These are phyloP conservation scores for Nadsonia fulvescens DNA, from an alignment of 805 yeast genomes.

Conservation along the genomic window DNA sequence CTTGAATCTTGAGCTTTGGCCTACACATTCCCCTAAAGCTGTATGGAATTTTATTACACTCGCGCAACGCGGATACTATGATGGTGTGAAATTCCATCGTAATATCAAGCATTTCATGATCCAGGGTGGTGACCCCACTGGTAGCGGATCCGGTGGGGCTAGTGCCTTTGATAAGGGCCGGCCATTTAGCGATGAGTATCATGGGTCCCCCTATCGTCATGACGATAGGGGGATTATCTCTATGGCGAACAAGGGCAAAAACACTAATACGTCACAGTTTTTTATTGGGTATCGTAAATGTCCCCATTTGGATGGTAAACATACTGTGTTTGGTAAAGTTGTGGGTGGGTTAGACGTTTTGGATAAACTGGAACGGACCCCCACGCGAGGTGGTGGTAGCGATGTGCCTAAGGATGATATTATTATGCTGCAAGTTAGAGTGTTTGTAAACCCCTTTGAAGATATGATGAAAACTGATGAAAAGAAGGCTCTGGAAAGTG, in stretches of 20 bases:
- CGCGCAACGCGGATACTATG: conserved; percentile 17
- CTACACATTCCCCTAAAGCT: conserved; percentile 14
- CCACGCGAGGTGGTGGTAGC: conserved; percentile 20
- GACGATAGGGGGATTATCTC: conserved; percentile 65
- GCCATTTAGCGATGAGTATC: conserved; percentile 16
- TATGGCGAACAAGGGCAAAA: conserved; percentile 89
- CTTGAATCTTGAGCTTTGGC: conserved; percentile 11
- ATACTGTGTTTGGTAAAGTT: conserved; percentile 62
- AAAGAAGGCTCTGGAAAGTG: conserved; percentile 1
- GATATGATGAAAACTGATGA: conserved; percentile 2
- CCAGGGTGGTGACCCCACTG: conserved; percentile 21
- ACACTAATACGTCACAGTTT: conserved; percentile 84
- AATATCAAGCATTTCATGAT: conserved; percentile 19
- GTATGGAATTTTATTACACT: conserved; percentile 15
- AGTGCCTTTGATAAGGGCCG: conserved; percentile 35
- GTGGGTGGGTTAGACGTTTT: conserved; percentile 23
- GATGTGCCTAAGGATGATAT: conserved; percentile 30
- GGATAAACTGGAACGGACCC: conserved; percentile 37
- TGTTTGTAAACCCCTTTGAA: conserved; percentile 11
- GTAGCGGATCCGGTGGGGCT: conserved; percentile 26
- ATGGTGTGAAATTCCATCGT: conserved; percentile 16
- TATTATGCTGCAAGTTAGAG: conserved; percentile 16
- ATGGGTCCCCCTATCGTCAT: conserved; percentile 35
- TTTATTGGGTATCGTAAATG: conserved; percentile 62
- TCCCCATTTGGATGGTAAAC: conserved; percentile 61